These are phyloP conservation scores for Amylocarpus encephaloides DNA, from an alignment of 2,329 filamentous ascomycete species.

Conservation along the genomic window DNA sequence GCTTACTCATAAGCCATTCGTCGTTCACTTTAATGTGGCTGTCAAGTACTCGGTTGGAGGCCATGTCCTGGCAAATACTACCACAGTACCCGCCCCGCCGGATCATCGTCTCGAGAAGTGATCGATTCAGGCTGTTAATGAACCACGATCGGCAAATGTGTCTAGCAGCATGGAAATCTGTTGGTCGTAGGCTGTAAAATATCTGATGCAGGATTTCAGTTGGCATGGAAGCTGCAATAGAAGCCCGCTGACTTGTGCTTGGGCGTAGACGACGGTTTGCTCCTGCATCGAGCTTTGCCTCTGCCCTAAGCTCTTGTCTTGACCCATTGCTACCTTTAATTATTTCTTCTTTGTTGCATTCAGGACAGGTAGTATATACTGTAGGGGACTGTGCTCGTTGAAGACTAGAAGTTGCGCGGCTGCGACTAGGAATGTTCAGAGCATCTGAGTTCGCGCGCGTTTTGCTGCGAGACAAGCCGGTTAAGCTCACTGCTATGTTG, in stretches of 20 bases:
- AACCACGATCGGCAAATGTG: constrained; percentile 56
- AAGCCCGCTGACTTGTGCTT: background rate
- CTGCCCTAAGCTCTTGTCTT: no score
- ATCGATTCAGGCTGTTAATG: constrained; percentile 45
- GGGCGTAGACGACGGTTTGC: no score
- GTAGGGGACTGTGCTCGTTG: no score
- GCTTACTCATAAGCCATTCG: constrained; percentile 36
- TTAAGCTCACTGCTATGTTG: constrained; percentile 4
- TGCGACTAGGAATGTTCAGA: background rate
- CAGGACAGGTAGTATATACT: no score
- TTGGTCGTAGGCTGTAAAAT: constrained; percentile 31
- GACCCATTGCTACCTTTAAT: no score
- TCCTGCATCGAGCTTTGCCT: no score
- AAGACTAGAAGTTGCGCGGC: no score
- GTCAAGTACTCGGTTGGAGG: constrained; percentile 17
- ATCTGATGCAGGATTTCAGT: constrained; percentile 37
- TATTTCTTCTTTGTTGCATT: no score
- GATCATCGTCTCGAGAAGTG: constrained; percentile 47
- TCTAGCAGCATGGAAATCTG: constrained; percentile 52
- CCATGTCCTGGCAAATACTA: constrained; percentile 32
- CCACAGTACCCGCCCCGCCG: constrained; percentile 49
- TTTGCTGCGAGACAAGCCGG: background rate
- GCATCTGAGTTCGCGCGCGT: background rate
- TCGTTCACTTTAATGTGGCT: constrained; percentile 13
- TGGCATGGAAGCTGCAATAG: constrained; percentile 18